Base-by-base conservation (phyloP, 495 filamentous ascomycete species). In the Trichoderma asperelloides region DNA sequence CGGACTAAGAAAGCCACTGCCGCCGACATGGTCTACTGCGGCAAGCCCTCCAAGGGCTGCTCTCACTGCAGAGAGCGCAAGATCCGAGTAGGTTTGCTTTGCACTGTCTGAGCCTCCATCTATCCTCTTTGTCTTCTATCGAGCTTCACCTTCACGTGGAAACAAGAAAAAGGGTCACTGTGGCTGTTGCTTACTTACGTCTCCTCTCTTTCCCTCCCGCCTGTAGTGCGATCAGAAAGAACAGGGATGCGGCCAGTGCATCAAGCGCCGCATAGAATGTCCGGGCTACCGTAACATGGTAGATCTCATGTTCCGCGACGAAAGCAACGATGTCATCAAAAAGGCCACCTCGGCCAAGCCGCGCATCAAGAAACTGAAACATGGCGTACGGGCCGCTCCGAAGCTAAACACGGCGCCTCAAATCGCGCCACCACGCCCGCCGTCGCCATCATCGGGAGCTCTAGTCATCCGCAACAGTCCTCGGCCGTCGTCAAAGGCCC, bases 271-370 rank as follows among this genome's bases (percentile, higher is more conserved):
- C 69, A 80, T 86, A 71, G 76, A 77, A 69, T 92, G 89, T 71
- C 86, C 87, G 64, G 89, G 89, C 28, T 92, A 92, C 71, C 81
- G 88, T 66, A 88, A 90, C 65, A 81, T 86, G 65, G 74, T 88
- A 43, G 86, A 88, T 55, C 76, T 91, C 51, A 85, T 90, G 81
- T 92, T 92, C 73, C 86, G 88, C 33, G 87, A 91, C 71, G 86
- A 92, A 73, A 91, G 87, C 72, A 81, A 83, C 65, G 82, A 86
- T 68, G 86, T 91, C 60, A 84, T 86, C 67, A 82, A 81, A 67
- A 91, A 89, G 74, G 87, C 85, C 51, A 82, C 74, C 21, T 75
- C 71, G 64, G 75, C 74, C 67, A 73, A 67, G 66, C 69, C 15
- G 67, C 68, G 62, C 23, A 28, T 49, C 40, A 75, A 75, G 68